Evolutionary conservation across 805 yeast genomes (phyloP).

Genomic region (Hyphopichia homilentoma): DNA sequence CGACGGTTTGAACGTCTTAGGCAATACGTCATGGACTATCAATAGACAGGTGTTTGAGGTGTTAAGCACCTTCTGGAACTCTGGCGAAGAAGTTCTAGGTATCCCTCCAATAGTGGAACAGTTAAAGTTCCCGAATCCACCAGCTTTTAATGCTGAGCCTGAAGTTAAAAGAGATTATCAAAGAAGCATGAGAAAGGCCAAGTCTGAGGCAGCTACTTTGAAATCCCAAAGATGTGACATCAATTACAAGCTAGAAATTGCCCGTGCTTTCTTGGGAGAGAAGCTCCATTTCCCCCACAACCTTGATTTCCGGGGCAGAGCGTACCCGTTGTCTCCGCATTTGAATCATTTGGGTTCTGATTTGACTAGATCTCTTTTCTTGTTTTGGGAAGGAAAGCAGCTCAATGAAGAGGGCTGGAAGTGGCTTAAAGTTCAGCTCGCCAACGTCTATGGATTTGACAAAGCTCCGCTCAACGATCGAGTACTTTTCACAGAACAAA

Average conservation of each 20-base stretch:
- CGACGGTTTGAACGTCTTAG: constrained; percentile 80
- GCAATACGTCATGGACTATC: constrained; percentile 89
- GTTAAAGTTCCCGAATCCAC: constrained; percentile 43
- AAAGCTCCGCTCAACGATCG: constrained; percentile 67
- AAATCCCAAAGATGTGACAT: constrained; percentile 92
- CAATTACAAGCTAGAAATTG: constrained; percentile 91
- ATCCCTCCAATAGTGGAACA: constrained; percentile 51
- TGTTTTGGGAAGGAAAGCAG: constrained; percentile 74
- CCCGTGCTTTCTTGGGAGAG: constrained; percentile 84
- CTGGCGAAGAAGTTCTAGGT: constrained; percentile 70
- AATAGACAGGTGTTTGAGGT: constrained; percentile 67
- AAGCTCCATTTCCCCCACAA: constrained; percentile 75
- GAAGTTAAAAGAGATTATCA: constrained; percentile 65
- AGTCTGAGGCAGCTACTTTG: constrained; percentile 58
- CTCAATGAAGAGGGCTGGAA: constrained; percentile 61
- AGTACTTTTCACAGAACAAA: constrained; percentile 53
- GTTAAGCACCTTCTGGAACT: constrained; percentile 81
- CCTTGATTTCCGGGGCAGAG: constrained; percentile 79
- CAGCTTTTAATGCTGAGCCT: constrained; percentile 75
- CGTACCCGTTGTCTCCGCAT: constrained; percentile 77
- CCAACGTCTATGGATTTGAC: constrained; percentile 72
- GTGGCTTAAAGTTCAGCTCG: constrained; percentile 75
- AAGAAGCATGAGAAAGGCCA: constrained; percentile 50
- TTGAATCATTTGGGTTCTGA: constrained; percentile 81
- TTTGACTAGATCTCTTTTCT: constrained; percentile 64